Evolutionary conservation across 306 rosid species (phyloP), one percentile per base, ranked within the genome.

Genomic region (Vigna mungo): DNA sequence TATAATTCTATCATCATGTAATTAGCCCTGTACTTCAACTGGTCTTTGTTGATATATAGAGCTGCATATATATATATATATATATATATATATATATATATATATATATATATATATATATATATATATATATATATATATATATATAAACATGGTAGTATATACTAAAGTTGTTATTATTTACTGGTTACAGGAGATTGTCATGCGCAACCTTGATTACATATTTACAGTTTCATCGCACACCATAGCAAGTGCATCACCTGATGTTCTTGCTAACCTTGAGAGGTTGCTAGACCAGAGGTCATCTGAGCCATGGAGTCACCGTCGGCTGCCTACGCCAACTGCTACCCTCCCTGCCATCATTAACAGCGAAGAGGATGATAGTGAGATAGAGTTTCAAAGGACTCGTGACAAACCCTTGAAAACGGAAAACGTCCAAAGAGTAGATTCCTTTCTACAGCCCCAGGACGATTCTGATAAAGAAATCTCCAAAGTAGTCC

Each of bases 251-350:
- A 86, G 84, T 81, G 89, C 93, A 32, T 82, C 97, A 21, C 81
- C 77, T 18, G 97, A 92, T 82, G 66, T 92, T 84, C 66, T 95
- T 68, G 97, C 91, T 58, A 85, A 82, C 78, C 98, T 95, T 3
- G 98, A 95, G 84, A 88, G 66, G 49, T 65, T 77, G 53, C 84
- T 95, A 71, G 98, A 92, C 81, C 84, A 75, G 72, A 90, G 89
- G 81, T 94, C 98, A 75, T 94, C 93, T 32, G 97, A 92, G 84
- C 85, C 93, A 6, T 92, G 98, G 97, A 88, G 94, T 82, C 83
- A 92, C 83, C 96, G 91, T 64, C 88, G 90, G 46, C 88, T 92
- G 67, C 98, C 98, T 51, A 89, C 95, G 56, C 93, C 92, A 36
- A 95, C 98, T 53, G 97, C 98, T 54, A 90, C 97, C 71, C 86